Evolutionary conservation across 257 asterid species (phyloP).

Genomic region (Anisodus tanguticus): DNA sequence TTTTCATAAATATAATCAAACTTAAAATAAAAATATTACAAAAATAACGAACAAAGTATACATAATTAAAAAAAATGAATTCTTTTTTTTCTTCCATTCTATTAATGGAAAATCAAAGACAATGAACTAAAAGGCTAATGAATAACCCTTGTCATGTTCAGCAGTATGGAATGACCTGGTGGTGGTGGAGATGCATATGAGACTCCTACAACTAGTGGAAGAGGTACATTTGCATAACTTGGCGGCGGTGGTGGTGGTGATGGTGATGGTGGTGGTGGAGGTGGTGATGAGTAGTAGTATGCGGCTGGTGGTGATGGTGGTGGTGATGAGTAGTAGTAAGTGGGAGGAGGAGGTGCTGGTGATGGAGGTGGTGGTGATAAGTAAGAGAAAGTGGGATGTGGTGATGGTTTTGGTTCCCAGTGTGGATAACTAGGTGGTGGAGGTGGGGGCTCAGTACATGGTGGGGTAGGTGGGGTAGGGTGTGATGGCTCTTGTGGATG

Average conservation of each 20-base stretch:
- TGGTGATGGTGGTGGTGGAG: slow-evolving; percentile 21
- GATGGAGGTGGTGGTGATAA: slow-evolving; percentile 33
- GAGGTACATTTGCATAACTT: slow-evolving; percentile 36
- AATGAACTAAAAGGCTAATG: slow-evolving; percentile 20
- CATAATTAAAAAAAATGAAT: slow-evolving; percentile 29
- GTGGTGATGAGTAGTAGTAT: slow-evolving; percentile 29
- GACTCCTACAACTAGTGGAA: slow-evolving; percentile 43
- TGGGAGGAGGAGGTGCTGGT: slow-evolving; percentile 43
- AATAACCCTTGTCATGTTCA: slow-evolving; percentile 4
- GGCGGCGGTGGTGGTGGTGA: slow-evolving; percentile 44
- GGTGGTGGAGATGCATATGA: slow-evolving; percentile 57
- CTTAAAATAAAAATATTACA: slow-evolving; percentile 21
- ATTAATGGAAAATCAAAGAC: slow-evolving; percentile 17
- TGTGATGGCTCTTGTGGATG: slow-evolving; percentile 37
- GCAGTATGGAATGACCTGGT: slow-evolving; percentile 47
- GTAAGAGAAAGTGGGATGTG: slow-evolving; percentile 40
- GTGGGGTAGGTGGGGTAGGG: slow-evolving; percentile 42
- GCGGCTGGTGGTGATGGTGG: slow-evolving; percentile 38
- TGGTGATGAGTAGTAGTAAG: slow-evolving; percentile 36
- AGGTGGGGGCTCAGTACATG: slow-evolving; percentile 28
- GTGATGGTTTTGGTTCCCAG: background rate
- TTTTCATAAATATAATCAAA: slow-evolving; percentile 22
- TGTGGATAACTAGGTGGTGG: slow-evolving; percentile 43
- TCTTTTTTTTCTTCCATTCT: background rate
- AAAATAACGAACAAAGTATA: slow-evolving; percentile 28